These are phyloP conservation scores for Xylaria telfairii DNA, from an alignment of 495 filamentous ascomycete genomes.

Conservation along the genomic window DNA sequence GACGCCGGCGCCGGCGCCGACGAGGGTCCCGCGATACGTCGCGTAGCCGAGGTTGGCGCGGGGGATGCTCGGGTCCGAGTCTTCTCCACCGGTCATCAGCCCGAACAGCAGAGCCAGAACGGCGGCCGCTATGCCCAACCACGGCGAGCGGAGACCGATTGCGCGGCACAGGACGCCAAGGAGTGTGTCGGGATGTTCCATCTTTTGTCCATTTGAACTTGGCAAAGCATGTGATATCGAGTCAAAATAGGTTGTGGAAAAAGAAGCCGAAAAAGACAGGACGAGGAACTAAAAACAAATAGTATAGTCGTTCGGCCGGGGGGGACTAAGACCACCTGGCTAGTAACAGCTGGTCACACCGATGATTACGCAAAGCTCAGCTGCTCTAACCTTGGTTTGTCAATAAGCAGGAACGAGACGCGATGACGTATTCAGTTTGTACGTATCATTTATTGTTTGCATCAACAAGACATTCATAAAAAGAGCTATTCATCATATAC, in stretches of 20 bases:
- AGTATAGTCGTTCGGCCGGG: too few relatives aligned
- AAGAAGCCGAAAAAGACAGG: not conserved
- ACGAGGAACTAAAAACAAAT: too few relatives aligned
- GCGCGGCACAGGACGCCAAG: not conserved
- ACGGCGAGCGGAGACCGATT: not conserved
- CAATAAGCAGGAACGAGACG: not conserved
- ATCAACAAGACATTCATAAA: not conserved
- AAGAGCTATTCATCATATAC: constrained; percentile 41
- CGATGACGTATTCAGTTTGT: constrained; percentile 14
- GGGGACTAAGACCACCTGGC: too few relatives aligned
- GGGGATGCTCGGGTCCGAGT: constrained; percentile 19
- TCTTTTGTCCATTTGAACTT: not conserved
- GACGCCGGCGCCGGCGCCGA: constrained; percentile 42
- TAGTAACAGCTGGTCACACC: not conserved
- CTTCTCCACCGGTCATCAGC: not conserved
- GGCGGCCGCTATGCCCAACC: not conserved
- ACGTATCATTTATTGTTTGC: constrained; percentile 13
- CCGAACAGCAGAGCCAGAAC: not conserved
- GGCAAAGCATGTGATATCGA: not conserved
- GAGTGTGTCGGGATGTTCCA: not conserved
- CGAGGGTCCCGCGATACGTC: constrained; percentile 42
- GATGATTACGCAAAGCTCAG: not conserved
- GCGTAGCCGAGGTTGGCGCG: constrained; percentile 53
- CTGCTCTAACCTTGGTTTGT: not conserved
- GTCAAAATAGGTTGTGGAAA: not conserved